Evolutionary conservation across 176 grass and related monocot genomes (phyloP).

Genomic region (Oropetium thomaeum): DNA sequence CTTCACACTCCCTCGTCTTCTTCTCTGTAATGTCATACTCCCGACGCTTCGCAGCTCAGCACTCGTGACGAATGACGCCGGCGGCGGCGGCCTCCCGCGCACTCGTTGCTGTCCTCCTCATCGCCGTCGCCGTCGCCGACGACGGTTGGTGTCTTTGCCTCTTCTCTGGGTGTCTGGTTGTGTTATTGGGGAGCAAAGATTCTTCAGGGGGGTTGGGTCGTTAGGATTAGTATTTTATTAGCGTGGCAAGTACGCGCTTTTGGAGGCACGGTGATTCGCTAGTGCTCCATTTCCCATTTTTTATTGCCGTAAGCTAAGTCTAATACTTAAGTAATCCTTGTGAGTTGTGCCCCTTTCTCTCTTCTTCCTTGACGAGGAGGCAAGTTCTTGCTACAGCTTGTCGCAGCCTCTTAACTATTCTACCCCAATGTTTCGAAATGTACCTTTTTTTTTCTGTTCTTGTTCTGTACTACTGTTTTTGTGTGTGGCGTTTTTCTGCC

Average conservation of each 20-base stretch:
- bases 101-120: constrained; percentile 27
- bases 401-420: not conserved
- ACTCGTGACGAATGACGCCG: constrained; percentile 33
- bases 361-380: not conserved
- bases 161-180: not conserved
- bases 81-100: not conserved
- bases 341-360: constrained; percentile 21
- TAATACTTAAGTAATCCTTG: constrained; percentile 50
- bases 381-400: not conserved
- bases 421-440: constrained; percentile 22
- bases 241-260: constrained; percentile 49
- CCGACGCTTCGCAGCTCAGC: not conserved
- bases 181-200: constrained; percentile 38
- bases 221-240: constrained; percentile 57
- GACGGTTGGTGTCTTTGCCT: constrained; percentile 29
- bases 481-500: not conserved
- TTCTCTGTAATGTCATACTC: constrained; percentile 35
- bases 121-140: constrained; percentile 42
- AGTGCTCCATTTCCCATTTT: constrained; percentile 25
- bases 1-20: constrained; percentile 11
- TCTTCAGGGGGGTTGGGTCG: constrained; percentile 32
- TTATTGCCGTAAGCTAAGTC: constrained; percentile 37
- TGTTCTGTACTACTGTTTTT: not conserved
- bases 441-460: not conserved
- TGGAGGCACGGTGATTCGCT: constrained; percentile 44